Evolutionary conservation across 805 yeast species (phyloP), one percentile per base, ranked within the genome.

Genomic region (Metschnikowia sp.): DNA sequence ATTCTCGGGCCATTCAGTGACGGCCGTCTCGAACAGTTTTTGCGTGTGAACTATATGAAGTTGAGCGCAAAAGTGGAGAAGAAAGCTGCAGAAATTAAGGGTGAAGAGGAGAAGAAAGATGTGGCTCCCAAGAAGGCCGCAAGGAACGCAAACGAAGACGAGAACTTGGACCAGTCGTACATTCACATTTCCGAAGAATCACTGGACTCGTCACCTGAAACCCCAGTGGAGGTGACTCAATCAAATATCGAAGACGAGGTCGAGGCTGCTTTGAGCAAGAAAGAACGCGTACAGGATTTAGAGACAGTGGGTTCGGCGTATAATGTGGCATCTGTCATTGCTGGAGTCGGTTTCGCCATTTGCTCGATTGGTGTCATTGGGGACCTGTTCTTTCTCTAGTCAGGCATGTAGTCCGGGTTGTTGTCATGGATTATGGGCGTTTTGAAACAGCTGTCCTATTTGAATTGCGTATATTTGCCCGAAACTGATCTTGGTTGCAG

Each of bases 341-440:
- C 78, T 13, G 76, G 76, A 8, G 50, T 66, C 10, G 76, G 82
- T 0, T 76, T 81, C 44, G 59, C 74, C 5, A 61, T 83, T 43
- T 73, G 83, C 19, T 57, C 73, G 10, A 60, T 83, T 51, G 88
- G 88, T 11, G 70, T 79, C 45, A 58, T 78, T 47, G 88, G 88
- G 10, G 88, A 83, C 58, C 50, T 38, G 37, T 50, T 41, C 35
- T 51, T 53, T 33, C 44, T 56, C 22, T 39, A 18, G 28, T 12
- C 42, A 7, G 26, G 26, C 26, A 22, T 7, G 26, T 5, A 22
- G 4, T 22, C 4, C 26, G 26, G 26, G 26, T 22, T 22, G 26
- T 22, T 22, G 26, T 22, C 7, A 22, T 22, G 26, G 3, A 22
- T 4, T 2, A 22, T 22, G 26, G 26, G 26, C 26, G 26, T 22